Evolutionary conservation across 2,329 filamentous ascomycete species (phyloP), one percentile per base, ranked within the genome.

Genomic region (Fusarium protoensiforme): DNA sequence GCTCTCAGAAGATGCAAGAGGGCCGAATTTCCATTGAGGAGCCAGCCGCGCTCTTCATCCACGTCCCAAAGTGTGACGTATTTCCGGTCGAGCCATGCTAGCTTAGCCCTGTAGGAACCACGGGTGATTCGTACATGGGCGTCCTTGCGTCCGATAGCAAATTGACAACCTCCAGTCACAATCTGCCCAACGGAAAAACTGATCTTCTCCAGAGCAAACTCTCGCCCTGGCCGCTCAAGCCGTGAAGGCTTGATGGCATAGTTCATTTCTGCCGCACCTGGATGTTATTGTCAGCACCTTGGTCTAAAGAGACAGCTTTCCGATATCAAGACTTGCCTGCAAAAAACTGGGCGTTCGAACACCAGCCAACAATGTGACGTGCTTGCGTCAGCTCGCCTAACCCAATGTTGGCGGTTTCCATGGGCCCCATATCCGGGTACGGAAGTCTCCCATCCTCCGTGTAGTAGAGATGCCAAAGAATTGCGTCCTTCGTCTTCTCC

Each of bases 301-400:
- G 2, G 14, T 9, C 6, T 5, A 48, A 48, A 27, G 2, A 27
- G 11, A 27, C 5, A 16, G 43, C 13, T 29, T 13, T 46, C 11
- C 7, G 11, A 2, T n/a, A 2, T 4, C 4, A 27, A 16, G 14
- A n/a, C 24, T 9, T 31, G 7, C 46, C 46, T n/a, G 16, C 46
- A 51, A 31, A 31, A 27, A 51, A 54, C 0, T 18, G 59, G 2
- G 43, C 65, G 0, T 54, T 22, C 0, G 36, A 65, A 11, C 54
- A 65, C 65, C 53, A 67, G 3, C 65, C 61, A 2, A 67, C 29
- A 9, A 67, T 14, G 2, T 67, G 65, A 0, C 61, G 41, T 1
- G 4, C 11, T 3, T 7, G 6, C 2, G 29, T 24, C 0, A 67
- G 5, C 22, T 60, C 61, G 10, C 18, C 14, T 0, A 3, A 8